Evolutionary conservation across 140 eudicot species (phyloP).

Genomic region (Erigeron philadelphicus): DNA sequence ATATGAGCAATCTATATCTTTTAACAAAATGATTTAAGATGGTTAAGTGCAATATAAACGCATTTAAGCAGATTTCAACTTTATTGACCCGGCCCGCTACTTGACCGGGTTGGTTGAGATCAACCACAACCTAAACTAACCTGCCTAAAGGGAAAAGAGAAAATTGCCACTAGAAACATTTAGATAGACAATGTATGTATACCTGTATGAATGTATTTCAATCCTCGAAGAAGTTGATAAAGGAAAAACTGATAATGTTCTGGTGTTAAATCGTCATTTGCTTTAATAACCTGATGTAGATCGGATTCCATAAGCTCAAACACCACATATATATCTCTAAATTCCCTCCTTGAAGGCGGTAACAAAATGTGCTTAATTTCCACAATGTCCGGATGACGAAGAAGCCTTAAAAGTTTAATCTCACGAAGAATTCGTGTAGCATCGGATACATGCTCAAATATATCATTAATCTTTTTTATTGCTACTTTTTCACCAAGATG

Average conservation of each 20-base stretch:
- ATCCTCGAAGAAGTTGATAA: constrained; percentile 88
- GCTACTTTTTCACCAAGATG: constrained; percentile 97
- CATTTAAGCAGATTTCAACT: no score
- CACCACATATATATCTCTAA: constrained; percentile 80
- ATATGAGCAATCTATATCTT: no score
- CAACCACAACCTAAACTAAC: no score
- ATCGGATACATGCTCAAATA: constrained; percentile 93
- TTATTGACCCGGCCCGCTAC: no score
- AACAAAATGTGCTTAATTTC: constrained; percentile 84
- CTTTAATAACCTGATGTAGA: constrained; percentile 90
- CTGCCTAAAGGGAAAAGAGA: no score
- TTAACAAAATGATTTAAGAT: no score
- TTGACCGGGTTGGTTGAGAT: no score
- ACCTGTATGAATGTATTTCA: constrained; percentile 94
- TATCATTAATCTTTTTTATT: constrained; percentile 83
- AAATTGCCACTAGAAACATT: neutral
- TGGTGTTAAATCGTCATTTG: constrained; percentile 90
- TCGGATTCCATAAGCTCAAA: constrained; percentile 96
- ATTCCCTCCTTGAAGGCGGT: constrained; percentile 94
- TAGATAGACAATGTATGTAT: neutral
- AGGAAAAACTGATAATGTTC: constrained; percentile 93
- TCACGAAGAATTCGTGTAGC: constrained; percentile 94
- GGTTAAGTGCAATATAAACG: no score
- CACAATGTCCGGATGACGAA: constrained; percentile 93
- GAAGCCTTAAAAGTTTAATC: constrained; percentile 93